These are phyloP conservation scores for Vigna trinervia DNA, from an alignment of 306 rosid genomes.

Conservation along the genomic window DNA sequence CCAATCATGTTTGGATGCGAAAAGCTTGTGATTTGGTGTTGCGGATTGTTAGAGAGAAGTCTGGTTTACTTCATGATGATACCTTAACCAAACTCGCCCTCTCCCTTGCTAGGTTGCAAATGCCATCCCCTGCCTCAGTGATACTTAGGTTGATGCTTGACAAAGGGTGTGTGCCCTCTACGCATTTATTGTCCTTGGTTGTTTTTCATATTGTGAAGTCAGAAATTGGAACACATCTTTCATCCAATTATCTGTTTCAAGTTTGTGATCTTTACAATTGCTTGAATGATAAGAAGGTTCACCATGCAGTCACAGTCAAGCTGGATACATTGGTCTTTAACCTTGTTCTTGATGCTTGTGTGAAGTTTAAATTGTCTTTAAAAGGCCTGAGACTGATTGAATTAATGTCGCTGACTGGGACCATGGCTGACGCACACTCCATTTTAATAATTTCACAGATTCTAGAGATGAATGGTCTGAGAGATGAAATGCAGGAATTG, in stretches of 20 bases:
- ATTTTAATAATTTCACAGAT: constrained; percentile 66
- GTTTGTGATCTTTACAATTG: constrained; percentile 58
- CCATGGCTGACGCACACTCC: constrained; percentile 76
- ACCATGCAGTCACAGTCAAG: constrained; percentile 48
- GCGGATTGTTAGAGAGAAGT: constrained; percentile 55
- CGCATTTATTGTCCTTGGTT: constrained; percentile 64
- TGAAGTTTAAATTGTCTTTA: constrained; percentile 65
- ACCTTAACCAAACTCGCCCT: constrained; percentile 65
- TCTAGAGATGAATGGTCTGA: constrained; percentile 77
- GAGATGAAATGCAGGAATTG: constrained; percentile 73
- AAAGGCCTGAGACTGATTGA: constrained; percentile 68
- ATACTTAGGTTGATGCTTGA: constrained; percentile 70
- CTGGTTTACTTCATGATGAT: constrained; percentile 61
- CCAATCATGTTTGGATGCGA: constrained; percentile 54
- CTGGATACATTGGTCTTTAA: constrained; percentile 72
- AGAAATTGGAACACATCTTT: constrained; percentile 66
- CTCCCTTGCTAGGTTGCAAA: constrained; percentile 73
- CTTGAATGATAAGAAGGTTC: constrained; percentile 47
- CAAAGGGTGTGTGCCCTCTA: constrained; percentile 54
- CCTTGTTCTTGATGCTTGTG: constrained; percentile 87
- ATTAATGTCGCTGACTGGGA: constrained; percentile 62
- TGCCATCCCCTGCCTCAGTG: constrained; percentile 57
- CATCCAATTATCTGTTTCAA: constrained; percentile 70
- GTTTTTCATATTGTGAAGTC: constrained; percentile 74
- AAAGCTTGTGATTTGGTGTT: constrained; percentile 73